Base-by-base conservation (phyloP, 2,329 filamentous ascomycete genomes). In the Arthroderma sp. region DNA sequence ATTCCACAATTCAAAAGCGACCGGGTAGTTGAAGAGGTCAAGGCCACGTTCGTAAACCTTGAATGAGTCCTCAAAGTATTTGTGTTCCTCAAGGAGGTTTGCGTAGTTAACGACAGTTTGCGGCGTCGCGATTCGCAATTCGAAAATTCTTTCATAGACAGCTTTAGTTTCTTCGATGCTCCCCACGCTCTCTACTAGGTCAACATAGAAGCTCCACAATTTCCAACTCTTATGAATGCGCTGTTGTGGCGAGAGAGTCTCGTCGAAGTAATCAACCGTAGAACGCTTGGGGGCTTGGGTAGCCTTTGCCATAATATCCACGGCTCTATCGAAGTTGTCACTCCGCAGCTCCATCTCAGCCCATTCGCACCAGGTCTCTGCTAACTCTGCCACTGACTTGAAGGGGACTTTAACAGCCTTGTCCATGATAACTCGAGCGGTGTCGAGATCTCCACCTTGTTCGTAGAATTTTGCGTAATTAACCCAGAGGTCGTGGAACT, bases 141-240 rank as follows among this genome's bases (percentile, higher is more conserved):
- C 93, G 60, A 98, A 98, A 56, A 98, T 96, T 45, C 91, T 77
- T 62, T 98, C 91, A 63, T 98, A 98, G 1, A 96, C 81, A 61
- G 86, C 89, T 61, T 80, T 85, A 0, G 89, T 95, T 64, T 96
- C 89, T 22, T 94, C 87, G 10, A 98, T 66, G 0, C 83, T 85
- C 49, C 84, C 82, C 30, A 95, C 88, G 61, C 87, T 94, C 63
- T 98, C 91, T 2, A 98, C 88, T 1, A 98, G 76, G 61, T 98
- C 91, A 36, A 98, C 88, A 56, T 98, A 98, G 70, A 98, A 98
- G 65, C 87, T 94, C 91, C 91, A 98, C 7, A 98, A 68, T 63
- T 96, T 98, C 91, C 91, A 98, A 60, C 86, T 94, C 72, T 98
- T 98, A 69, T 98, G 91, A 3, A 98, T 85, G 50, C 93, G 78